These are phyloP conservation scores for Candida ulmi DNA, from an alignment of 805 yeast species.

Conservation along the genomic window DNA sequence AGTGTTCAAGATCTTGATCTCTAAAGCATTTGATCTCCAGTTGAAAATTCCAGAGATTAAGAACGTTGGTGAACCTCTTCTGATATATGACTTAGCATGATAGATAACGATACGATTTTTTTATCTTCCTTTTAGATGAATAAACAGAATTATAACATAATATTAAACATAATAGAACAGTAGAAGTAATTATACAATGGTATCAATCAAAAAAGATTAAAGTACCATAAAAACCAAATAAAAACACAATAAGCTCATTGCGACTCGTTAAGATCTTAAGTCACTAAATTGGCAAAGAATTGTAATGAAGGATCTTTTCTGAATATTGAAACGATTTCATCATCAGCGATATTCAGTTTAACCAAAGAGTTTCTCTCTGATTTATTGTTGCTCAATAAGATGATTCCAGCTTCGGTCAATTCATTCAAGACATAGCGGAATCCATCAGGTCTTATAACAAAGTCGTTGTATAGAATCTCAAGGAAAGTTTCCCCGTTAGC, in stretches of 20 bases:
- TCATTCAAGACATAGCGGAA: constrained; percentile 59
- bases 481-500: constrained; percentile 27
- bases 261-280: not conserved
- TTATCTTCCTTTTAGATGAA: too few relatives aligned
- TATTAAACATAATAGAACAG: too few relatives aligned
- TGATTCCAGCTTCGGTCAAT: constrained; percentile 71
- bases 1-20: constrained; percentile 83
- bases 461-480: constrained; percentile 29
- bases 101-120: not conserved
- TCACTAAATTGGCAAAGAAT: constrained; percentile 9
- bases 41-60: constrained; percentile 72
- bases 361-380: constrained; percentile 66
- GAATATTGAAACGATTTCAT: constrained; percentile 58
- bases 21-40: constrained; percentile 84
- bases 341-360: constrained; percentile 63
- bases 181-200: too few relatives aligned
- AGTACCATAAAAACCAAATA: too few relatives aligned
- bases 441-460: constrained; percentile 48
- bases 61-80: constrained; percentile 86
- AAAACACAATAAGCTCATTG: too few relatives aligned
- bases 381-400: constrained; percentile 55
- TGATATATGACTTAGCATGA: constrained; percentile 44
- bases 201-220: too few relatives aligned
- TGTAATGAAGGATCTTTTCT: constrained; percentile 45
- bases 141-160: too few relatives aligned